Conservation (phyloP, 208 protist genomes). For the Trypanosoma cruzi region DNA sequence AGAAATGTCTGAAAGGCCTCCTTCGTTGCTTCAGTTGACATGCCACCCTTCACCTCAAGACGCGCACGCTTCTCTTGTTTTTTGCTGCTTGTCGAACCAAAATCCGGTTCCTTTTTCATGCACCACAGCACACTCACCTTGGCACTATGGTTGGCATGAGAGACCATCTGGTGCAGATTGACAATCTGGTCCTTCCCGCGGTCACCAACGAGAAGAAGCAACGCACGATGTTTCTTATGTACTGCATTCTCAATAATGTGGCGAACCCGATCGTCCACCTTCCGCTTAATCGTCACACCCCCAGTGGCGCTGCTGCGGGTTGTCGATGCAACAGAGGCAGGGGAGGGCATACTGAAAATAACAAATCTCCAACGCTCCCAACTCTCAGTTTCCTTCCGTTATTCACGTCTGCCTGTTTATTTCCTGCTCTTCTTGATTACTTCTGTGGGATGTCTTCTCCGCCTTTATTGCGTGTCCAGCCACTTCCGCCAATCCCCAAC, state of each 20-base stretch:
- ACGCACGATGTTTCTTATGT: conserved; percentile 93
- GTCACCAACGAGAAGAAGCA: conserved; percentile 99
- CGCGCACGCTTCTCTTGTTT: conserved; percentile 96
- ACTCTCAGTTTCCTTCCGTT: not conserved
- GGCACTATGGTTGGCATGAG: conserved; percentile 95
- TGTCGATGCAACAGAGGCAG: conserved; percentile 52
- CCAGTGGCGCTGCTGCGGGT: conserved; percentile 18
- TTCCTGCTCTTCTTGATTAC: not conserved
- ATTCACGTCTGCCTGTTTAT: not conserved
- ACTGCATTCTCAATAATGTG: conserved; percentile 98
- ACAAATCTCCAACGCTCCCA: not conserved
- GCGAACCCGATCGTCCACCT: conserved; percentile 96
- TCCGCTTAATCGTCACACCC: conserved; percentile 66
- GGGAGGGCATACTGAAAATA: conserved; percentile 10
- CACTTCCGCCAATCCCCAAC: not conserved
- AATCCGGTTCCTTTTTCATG: conserved; percentile 99
- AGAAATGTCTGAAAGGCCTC: conserved; percentile 99
- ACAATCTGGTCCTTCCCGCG: conserved; percentile 97
- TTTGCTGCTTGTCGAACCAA: conserved; percentile 94
- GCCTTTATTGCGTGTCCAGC: not conserved
- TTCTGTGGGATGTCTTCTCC: not conserved
- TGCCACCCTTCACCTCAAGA: conserved; percentile 94
- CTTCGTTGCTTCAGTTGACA: conserved; percentile 94
- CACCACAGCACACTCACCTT: conserved; percentile 99
- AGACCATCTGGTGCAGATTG: conserved; percentile 99